These are phyloP conservation scores for Podila verticillata DNA, from an alignment of 192 early-diverging fungal species.

Conservation along the genomic window DNA sequence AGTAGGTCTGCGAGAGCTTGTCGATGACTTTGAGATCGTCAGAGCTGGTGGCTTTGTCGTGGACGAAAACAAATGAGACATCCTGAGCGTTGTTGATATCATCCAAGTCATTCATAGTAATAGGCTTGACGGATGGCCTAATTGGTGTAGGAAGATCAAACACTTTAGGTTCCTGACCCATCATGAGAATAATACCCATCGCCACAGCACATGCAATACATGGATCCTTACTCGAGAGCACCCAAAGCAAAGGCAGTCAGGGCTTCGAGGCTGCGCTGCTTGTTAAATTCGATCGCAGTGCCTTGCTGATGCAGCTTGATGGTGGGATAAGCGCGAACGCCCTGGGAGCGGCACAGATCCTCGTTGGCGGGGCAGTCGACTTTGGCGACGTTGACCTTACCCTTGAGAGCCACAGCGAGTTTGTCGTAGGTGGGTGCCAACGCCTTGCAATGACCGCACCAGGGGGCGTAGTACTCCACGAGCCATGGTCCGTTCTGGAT, in stretches of 20 bases:
- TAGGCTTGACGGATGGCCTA: constrained; percentile 45
- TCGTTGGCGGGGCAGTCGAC: constrained; percentile 81
- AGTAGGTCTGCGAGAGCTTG: constrained; percentile 32
- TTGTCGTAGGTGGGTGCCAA: constrained; percentile 84
- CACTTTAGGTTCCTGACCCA: no score
- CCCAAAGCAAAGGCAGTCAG: constrained; percentile 20
- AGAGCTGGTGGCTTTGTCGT: constrained; percentile 59
- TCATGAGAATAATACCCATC: neutral
- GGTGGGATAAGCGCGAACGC: constrained; percentile 86
- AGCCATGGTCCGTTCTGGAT: constrained; percentile 81
- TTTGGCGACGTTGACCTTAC: constrained; percentile 82
- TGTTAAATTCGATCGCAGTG: constrained; percentile 16
- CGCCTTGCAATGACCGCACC: constrained; percentile 88
- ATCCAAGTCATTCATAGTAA: constrained; percentile 50
- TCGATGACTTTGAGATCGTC: constrained; percentile 47
- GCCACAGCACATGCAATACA: neutral
- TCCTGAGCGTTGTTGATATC: constrained; percentile 49
- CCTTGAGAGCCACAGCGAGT: constrained; percentile 69
- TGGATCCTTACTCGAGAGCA: constrained; percentile 40
- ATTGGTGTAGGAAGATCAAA: no score
- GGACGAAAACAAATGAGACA: constrained; percentile 65
- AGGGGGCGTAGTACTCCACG: constrained; percentile 90
- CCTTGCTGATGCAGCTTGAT: constrained; percentile 65
- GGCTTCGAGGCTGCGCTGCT: constrained; percentile 14
- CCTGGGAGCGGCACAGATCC: constrained; percentile 66